phyloP scores from a whole-genome alignment of 768 basidiomycete species.

The Kondoa subrosea region DNA sequence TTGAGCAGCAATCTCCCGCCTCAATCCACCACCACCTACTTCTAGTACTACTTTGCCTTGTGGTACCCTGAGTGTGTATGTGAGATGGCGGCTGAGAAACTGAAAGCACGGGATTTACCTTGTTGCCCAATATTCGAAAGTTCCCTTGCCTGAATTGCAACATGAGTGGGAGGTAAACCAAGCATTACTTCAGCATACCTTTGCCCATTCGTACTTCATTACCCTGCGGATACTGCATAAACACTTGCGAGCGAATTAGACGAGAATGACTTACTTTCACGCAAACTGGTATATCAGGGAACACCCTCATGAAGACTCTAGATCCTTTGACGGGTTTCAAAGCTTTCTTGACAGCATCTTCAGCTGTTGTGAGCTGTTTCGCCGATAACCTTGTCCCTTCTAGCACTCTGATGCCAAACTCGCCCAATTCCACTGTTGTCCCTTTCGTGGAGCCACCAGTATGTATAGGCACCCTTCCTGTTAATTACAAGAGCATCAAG shows the following conservation, averaged over 20 bases:
- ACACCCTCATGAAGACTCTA: conserved; percentile 71
- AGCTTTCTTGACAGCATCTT: conserved; percentile 75
- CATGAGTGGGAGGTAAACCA: too few species aligned
- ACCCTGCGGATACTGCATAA: conserved; percentile 42
- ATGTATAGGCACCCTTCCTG: conserved; percentile 56
- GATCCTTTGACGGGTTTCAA: conserved; percentile 76
- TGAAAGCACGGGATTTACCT: conserved; percentile 40
- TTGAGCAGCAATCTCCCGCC: conserved; percentile 81
- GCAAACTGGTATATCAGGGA: conserved; percentile 93
- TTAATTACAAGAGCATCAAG: neutral
- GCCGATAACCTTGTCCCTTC: conserved; percentile 59
- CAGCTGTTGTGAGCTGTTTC: conserved; percentile 71
- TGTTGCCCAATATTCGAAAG: conserved; percentile 93
- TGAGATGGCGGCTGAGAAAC: neutral
- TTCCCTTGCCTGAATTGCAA: conserved; percentile 63
- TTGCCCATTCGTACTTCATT: conserved; percentile 99
- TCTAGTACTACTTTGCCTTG: conserved; percentile 84
- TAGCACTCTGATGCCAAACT: conserved; percentile 80
- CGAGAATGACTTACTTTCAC: conserved; percentile 51
- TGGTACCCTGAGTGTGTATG: conserved; percentile 45
- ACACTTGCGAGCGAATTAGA: neutral
- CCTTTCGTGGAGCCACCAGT: conserved; percentile 82
- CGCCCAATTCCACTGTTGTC: conserved; percentile 76
- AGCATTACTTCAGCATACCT: too few species aligned
- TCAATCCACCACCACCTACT: conserved; percentile 72